Evolutionary conservation across 2,329 filamentous ascomycete species (phyloP), one percentile per base, ranked within the genome.

Genomic region (Ceratocystis diversiconidia): DNA sequence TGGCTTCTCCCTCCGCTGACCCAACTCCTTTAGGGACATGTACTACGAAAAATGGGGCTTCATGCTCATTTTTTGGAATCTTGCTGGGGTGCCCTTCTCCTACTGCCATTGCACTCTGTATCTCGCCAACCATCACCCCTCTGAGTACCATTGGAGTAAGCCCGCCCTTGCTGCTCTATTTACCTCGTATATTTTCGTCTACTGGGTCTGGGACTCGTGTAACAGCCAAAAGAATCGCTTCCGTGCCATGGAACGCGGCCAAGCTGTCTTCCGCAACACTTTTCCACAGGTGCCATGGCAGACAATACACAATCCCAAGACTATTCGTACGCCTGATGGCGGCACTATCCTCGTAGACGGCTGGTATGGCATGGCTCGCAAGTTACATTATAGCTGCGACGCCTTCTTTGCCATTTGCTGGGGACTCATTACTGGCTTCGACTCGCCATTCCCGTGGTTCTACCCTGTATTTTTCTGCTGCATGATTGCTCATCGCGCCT

Each of bases 31-130:
- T 44, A 75, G 74, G 87, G 91, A 96, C 72, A 95, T 96, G 87
- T 95, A 95, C 79, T 92, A 90, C 72, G 91, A 96, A 80, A 96
- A 96, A 78, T 92, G 89, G 84, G 91, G 91, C 63, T 96, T 96
- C 79, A 96, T 96, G 91, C 83, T 96, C 70, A 95, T 95, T 75
- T 96, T 96, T 83, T 96, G 91, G 91, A 96, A 96, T 76, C 80
- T 96, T 74, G 90, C 91, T 60, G 91, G 91, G 70, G 91, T 96
- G 30, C 91, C 91, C 15, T 81, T 96, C 63, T 91, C 86, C 65
- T 96, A 96, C 81, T 95, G 90, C 79, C 91, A 96, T 79, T 94
- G 89, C 82, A 92, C 89, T 61, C 85, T 96, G 71, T 96, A 89
- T 77, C 82, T 96, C 62, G 90, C 90, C 70, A 92, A 88, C 75